phyloP scores from a whole-genome alignment of 2,329 filamentous ascomycete species.

The Hymenoscyphus fructigenus region DNA sequence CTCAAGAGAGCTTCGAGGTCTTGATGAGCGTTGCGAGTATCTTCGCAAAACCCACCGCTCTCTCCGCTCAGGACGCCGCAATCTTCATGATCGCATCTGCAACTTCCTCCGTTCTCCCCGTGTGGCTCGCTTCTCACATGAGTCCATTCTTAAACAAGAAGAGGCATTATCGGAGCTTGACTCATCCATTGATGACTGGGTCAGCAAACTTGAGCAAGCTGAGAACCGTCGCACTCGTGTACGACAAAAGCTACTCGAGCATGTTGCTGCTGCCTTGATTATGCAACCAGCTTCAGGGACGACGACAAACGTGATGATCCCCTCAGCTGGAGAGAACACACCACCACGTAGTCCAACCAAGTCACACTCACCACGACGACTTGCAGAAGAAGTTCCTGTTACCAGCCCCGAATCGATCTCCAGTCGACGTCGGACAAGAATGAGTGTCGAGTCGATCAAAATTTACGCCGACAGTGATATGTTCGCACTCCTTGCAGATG shows the following conservation, averaged over 20 bases:
- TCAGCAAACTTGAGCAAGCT: slow-evolving; percentile 74
- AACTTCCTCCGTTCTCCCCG: slow-evolving; percentile 72
- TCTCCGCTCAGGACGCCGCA: slow-evolving; percentile 71
- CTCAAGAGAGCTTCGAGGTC: slow-evolving; percentile 68
- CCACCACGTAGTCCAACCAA: slow-evolving; percentile 25
- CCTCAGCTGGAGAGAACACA: slow-evolving; percentile 22
- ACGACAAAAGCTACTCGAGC: slow-evolving; percentile 77
- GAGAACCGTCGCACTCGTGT: slow-evolving; percentile 75
- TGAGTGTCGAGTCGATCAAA: slow-evolving; percentile 61
- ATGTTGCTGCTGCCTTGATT: slow-evolving; percentile 70
- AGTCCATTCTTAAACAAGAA: slow-evolving; percentile 76
- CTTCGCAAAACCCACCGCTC: slow-evolving; percentile 75
- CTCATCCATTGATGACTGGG: slow-evolving; percentile 77
- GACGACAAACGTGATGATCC: slow-evolving; percentile 5
- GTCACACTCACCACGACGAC: slow-evolving; percentile 47
- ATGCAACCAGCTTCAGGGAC: slow-evolving; percentile 34
- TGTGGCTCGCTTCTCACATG: slow-evolving; percentile 68
- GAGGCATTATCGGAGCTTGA: slow-evolving; percentile 77
- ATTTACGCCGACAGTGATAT: slow-evolving; percentile 68
- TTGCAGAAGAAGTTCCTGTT: slow-evolving; percentile 27
- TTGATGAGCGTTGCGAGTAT: slow-evolving; percentile 79
- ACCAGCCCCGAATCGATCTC: slow-evolving; percentile 24
- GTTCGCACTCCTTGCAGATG: slow-evolving; percentile 64
- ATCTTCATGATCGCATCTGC: slow-evolving; percentile 74
- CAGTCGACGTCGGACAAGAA: slow-evolving; percentile 32